Base-by-base conservation (phyloP, 192 early-diverging fungal genomes). In the Phycomyces blakesleeanus region DNA sequence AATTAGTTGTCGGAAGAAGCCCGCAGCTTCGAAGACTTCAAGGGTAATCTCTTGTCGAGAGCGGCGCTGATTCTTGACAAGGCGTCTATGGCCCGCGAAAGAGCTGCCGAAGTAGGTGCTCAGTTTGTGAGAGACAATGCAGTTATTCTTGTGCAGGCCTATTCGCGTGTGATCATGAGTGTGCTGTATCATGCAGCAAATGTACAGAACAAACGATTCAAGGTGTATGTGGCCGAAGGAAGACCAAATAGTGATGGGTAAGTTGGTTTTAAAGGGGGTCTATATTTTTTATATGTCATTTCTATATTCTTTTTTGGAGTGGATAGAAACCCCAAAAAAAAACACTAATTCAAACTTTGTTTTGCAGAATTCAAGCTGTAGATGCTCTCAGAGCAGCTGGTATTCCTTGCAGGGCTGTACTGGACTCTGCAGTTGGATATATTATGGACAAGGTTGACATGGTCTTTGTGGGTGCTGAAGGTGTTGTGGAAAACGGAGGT, bases 401-500 rank as follows among this genome's bases (percentile, higher is more conserved):
- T 60, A 90, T 98, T 41, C 89, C 89, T 7, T 91, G 90, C 16
- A 86, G 88, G 49, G 84, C 93, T 20, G 86, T 99, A 38, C 72
- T 92, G 66, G 97, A 99, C 72, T 79, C 92, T 3, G 95, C 96
- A 4, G 91, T 96, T 5, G 94, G 92, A 29, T 96, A 91, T 75
- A 82, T 95, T 59, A 95, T 99, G 81, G 90, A 93, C 62, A 90
- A 91, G 71, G 95, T 99, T 15, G 95, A 99, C 67, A 83, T 96
- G 83, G 92, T 98, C 16, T 82, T 99, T 66, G 95, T 94, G 26
- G 97, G 97, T 18, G 97, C 97, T 9, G 97, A 99, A 75, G 97
- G 94, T 34, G 95, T 99, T 6, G 93, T 95, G 1, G 92, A 96
- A 75, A 99, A 94, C 71, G 97, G 97, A 24, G 97, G 97, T 0